Evolutionary conservation across 2,329 filamentous ascomycete species (phyloP).

Genomic region (Trichoderma asperellum): DNA sequence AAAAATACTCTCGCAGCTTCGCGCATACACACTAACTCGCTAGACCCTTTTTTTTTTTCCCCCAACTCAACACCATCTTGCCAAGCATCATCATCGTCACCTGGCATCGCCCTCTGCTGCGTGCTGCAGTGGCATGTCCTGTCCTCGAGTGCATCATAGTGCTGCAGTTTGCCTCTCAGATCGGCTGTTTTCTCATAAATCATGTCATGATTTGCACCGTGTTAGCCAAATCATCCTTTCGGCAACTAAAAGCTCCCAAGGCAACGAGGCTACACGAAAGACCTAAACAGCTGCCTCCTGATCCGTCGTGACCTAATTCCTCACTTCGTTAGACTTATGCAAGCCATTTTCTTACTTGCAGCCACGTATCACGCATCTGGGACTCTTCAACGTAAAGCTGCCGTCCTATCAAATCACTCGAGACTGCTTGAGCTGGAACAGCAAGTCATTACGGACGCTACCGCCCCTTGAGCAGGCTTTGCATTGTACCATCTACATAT

Average conservation of each 20-base stretch:
- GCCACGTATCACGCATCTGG: neutral
- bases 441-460: neutral
- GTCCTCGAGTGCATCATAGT: neutral
- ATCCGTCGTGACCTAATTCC: neutral
- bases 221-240: neutral
- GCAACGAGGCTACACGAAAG: neutral
- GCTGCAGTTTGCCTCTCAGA: neutral
- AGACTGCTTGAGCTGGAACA: neutral
- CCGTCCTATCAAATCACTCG: neutral
- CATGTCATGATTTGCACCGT: neutral
- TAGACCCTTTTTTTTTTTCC: neutral
- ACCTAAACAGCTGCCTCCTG: neutral
- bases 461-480: neutral
- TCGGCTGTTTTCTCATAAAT: neutral
- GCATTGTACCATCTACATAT: constrained; percentile 9
- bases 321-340: neutral
- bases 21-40: neutral
- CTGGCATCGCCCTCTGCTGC: neutral
- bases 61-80: neutral
- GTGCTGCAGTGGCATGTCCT: neutral
- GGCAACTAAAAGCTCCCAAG: neutral
- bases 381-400: neutral
- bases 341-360: constrained; percentile 5
- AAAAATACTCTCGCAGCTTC: constrained; percentile 15
- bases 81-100: neutral